phyloP scores from a whole-genome alignment of 192 early-diverging fungal species.

The Phycomyces blakesleeanus region DNA sequence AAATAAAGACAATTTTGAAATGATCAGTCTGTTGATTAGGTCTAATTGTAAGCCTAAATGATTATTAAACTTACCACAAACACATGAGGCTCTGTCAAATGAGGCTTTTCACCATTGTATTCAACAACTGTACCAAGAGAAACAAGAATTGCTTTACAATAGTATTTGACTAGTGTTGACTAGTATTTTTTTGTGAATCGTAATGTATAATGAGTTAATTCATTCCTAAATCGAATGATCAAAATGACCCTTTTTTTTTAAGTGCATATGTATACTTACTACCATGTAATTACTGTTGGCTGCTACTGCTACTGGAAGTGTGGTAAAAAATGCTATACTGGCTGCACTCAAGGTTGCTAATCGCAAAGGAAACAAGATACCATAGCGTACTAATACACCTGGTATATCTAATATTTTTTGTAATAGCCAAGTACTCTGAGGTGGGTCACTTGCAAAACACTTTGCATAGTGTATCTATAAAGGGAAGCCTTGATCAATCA shows the following conservation, averaged over 20 bases:
- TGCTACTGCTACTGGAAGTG: slow-evolving; percentile 16
- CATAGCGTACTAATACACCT: slow-evolving; percentile 21
- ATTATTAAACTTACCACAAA: slow-evolving; percentile 23
- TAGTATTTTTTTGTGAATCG: not conserved
- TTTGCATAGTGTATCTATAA: slow-evolving; percentile 14
- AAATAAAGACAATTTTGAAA: not conserved
- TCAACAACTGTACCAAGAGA: slow-evolving; percentile 15
- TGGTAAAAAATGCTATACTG: slow-evolving; percentile 20
- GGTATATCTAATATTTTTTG: slow-evolving; percentile 4
- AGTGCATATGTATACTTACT: slow-evolving; percentile 5
- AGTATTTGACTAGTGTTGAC: slow-evolving; percentile 22
- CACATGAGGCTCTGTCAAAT: slow-evolving; percentile 20
- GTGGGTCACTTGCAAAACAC: slow-evolving; percentile 9
- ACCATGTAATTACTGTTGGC: slow-evolving; percentile 20
- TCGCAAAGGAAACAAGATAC: slow-evolving; percentile 19
- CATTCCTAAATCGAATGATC: not conserved
- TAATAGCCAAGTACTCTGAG: not conserved
- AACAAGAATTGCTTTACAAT: slow-evolving; percentile 21
- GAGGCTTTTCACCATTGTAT: slow-evolving; percentile 16
- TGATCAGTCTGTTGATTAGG: not conserved
- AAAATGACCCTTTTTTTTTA: not conserved
- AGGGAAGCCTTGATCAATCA: slow-evolving; percentile 3
- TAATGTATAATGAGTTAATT: not conserved
- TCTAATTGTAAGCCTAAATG: not conserved
- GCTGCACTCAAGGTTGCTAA: not conserved